Conservation (phyloP, 148 eudicot genomes). For the Salicornia ramosissima region DNA sequence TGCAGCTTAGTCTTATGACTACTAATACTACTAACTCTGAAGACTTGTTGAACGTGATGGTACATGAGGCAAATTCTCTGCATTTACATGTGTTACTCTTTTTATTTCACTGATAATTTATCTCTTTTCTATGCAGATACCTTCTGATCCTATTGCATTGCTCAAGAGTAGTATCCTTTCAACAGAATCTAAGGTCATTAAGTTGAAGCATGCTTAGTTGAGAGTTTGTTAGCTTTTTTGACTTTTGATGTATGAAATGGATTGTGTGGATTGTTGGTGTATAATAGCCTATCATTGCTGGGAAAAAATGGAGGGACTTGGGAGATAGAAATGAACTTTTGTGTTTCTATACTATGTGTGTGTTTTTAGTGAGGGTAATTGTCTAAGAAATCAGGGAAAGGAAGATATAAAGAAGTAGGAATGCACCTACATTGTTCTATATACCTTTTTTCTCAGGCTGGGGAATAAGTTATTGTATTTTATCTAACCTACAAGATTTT, state of each 20-base stretch:
- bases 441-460: no score
- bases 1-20: neutral
- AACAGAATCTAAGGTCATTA: constrained; percentile 70
- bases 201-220: neutral
- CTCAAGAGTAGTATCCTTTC: constrained; percentile 75
- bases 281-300: neutral
- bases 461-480: no score
- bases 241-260: neutral
- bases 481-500: no score
- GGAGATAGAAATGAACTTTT: neutral
- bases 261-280: neutral
- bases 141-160: constrained; percentile 69
- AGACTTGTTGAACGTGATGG: neutral
- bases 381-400: neutral
- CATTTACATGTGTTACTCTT: no score
- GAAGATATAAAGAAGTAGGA: neutral
- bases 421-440: no score
- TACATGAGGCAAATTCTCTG: no score
- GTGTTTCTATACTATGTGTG: neutral
- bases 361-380: neutral
- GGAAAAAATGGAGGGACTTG: neutral
- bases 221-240: neutral
- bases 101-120: constrained; percentile 9
- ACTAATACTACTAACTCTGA: constrained; percentile 1
- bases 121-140: constrained; percentile 46